Evolutionary conservation across 352 stramenopile species (phyloP), one percentile per base, ranked within the genome.

Genomic region (Phytophthora tubulina): DNA sequence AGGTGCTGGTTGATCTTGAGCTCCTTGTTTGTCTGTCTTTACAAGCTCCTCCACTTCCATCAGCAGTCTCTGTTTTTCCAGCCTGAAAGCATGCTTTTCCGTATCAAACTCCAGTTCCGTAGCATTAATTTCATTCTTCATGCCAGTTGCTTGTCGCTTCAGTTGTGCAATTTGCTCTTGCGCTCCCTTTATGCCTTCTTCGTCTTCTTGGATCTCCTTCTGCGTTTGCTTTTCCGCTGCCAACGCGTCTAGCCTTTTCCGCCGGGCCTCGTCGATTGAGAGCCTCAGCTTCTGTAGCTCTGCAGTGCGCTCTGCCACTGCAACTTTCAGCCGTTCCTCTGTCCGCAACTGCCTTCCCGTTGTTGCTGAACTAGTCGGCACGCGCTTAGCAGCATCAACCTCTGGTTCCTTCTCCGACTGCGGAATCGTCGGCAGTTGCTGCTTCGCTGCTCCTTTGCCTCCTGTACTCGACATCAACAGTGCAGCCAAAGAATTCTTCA

Each of bases 271-370:
- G 52, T 89, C 84, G 30, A 89, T 88, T 41, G 77, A 65, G 4
- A 71, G 59, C 9, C 78, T 76, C 33, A 90, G 59, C 27, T 77
- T 82, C 27, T 86, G 79, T 76, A 97, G 67, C 73, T 87, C 73
- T 39, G 75, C 72, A 65, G 82, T 65, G 72, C 79, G 70, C 63
- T 87, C 72, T 10, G 67, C 86, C 27, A 82, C 14, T 30, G 80
- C 66, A 17, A 70, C 57, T 56, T 88, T 88, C 35, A 89, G 57
- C 0, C 93, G 81, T 45, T 96, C 89, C 42, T 97, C 91, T 30
- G 95, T 88, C 49, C 96, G 82, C 36, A 93, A 89, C 38, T 75
- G 63, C 72, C 85, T 73, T 76, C 86, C 60, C 6, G 17, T 64
- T 21, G 44, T 30, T 14, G 35, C 30, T 27, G 52, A 3, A 35